phyloP scores from a whole-genome alignment of 371 early-diverging fungal species.

The Mucor plumbeus region DNA sequence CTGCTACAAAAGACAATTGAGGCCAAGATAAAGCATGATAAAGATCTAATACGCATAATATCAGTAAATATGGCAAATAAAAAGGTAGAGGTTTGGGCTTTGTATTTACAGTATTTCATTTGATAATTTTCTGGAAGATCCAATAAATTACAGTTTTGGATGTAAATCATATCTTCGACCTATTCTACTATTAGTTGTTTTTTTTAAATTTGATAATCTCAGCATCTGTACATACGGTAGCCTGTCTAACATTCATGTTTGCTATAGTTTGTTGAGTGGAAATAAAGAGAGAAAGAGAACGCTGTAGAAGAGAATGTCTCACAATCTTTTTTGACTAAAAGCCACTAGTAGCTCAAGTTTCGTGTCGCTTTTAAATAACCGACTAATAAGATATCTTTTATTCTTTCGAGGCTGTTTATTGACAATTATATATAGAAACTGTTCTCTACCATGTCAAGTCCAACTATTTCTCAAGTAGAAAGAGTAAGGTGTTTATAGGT shows the following conservation, averaged over 20 bases:
- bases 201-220: neutral
- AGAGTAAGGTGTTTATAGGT: slow-evolving; percentile 3
- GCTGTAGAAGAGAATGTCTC: neutral
- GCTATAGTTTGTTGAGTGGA: neutral
- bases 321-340: slow-evolving; percentile 4
- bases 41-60: slow-evolving; percentile 57
- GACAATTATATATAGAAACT: neutral
- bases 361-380: slow-evolving; percentile 9
- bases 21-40: slow-evolving; percentile 98
- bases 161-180: slow-evolving; percentile 79
- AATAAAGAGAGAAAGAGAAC: slow-evolving; percentile 16
- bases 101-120: slow-evolving; percentile 90
- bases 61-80: neutral
- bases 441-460: slow-evolving; percentile 13
- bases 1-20: slow-evolving; percentile 94
- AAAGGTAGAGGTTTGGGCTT: neutral
- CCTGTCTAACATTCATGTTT: slow-evolving; percentile 70
- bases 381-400: neutral
- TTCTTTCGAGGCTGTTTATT: neutral
- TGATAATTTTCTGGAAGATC: slow-evolving; percentile 99
- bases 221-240: slow-evolving; percentile 52
- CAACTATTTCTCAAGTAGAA: slow-evolving; percentile 22
- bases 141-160: slow-evolving; percentile 96
- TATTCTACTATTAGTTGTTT: slow-evolving; percentile 26
- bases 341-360: slow-evolving; percentile 8